Percentiles rank a stretch among this genome's conserved stretches.
phyloP scores from a whole-genome alignment of 2,329 filamentous ascomycete species.

The Monosporascus ibericus region DNA sequence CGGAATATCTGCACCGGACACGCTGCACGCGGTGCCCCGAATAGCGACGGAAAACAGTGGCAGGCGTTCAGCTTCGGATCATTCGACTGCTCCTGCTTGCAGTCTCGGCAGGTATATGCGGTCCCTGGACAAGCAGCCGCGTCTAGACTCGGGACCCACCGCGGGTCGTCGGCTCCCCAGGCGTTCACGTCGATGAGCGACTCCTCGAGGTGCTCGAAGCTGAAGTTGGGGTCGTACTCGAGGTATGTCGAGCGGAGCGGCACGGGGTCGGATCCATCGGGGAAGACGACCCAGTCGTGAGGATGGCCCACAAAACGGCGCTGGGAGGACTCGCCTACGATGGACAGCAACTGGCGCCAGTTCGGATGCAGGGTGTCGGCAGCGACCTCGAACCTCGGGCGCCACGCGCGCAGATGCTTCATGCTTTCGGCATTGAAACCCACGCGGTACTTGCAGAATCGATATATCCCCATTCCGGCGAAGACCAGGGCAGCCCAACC shows the following conservation, averaged over 20 bases:
- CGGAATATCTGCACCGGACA: slow-evolving; percentile 46
- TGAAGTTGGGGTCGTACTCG: slow-evolving; percentile 39
- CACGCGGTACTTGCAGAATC: slow-evolving; percentile 54
- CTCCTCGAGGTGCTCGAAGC: slow-evolving; percentile 43
- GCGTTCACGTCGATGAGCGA: slow-evolving; percentile 40
- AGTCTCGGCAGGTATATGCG: slow-evolving; percentile 34
- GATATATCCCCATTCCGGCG: slow-evolving; percentile 51
- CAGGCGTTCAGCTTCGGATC: slow-evolving; percentile 42
- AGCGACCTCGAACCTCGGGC: slow-evolving; percentile 44
- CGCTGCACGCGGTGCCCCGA: slow-evolving; percentile 34
- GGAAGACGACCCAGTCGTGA: slow-evolving; percentile 45
- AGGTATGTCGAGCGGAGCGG: slow-evolving; percentile 40
- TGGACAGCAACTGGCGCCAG: slow-evolving; percentile 44
- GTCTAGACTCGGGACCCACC: slow-evolving; percentile 27
- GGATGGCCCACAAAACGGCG: slow-evolving; percentile 40
- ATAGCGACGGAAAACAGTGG: slow-evolving; percentile 47
- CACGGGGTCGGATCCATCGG: slow-evolving; percentile 32
- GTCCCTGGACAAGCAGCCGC: slow-evolving; percentile 16
- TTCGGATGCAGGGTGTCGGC: slow-evolving; percentile 47
- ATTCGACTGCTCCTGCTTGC: slow-evolving; percentile 43
- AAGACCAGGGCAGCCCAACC: slow-evolving; percentile 52
- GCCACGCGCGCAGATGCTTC: slow-evolving; percentile 36
- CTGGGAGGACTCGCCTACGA: slow-evolving; percentile 36
- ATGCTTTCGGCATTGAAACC: slow-evolving; percentile 46
- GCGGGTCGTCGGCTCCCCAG: slow-evolving; percentile 45